Evolutionary conservation across 352 stramenopile genomes (phyloP).

Genomic region (Aphanomyces astaci): DNA sequence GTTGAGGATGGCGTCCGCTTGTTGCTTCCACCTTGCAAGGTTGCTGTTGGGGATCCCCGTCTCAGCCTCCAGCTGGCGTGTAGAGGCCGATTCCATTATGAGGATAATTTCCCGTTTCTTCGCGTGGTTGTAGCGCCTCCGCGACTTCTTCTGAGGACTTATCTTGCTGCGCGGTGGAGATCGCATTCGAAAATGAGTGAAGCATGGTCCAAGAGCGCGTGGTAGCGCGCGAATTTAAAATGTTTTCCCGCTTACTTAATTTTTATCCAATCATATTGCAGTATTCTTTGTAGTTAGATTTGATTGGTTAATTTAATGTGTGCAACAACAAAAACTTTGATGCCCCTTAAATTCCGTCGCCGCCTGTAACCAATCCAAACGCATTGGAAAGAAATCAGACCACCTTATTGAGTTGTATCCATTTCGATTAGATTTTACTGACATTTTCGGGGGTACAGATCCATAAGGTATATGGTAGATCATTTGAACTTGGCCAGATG

Average conservation of each 20-base stretch:
- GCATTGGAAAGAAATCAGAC: too few relatives aligned
- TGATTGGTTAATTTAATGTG: not conserved
- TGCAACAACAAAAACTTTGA: not conserved
- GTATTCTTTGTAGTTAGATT: not conserved
- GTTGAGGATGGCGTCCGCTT: not conserved
- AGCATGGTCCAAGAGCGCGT: not conserved
- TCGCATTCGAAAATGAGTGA: conserved; percentile 24
- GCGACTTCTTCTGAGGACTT: not conserved
- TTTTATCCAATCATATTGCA: not conserved
- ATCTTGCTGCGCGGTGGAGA: not conserved
- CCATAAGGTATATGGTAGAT: too few relatives aligned
- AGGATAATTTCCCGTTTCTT: not conserved
- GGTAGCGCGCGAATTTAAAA: not conserved
- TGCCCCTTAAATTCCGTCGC: not conserved
- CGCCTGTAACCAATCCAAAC: too few relatives aligned
- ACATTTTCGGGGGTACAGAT: too few relatives aligned
- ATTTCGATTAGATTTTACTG: too few relatives aligned
- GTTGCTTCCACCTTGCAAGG: not conserved
- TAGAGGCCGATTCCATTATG: not conserved
- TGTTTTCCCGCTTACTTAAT: not conserved
- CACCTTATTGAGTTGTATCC: too few relatives aligned
- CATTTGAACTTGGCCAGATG: too few relatives aligned
- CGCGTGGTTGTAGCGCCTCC: not conserved
- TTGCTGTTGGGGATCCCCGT: not conserved
- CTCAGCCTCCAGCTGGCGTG: not conserved